These are phyloP conservation scores for Massariosphaeria phaeospora DNA, from an alignment of 495 filamentous ascomycete species.

Conservation along the genomic window DNA sequence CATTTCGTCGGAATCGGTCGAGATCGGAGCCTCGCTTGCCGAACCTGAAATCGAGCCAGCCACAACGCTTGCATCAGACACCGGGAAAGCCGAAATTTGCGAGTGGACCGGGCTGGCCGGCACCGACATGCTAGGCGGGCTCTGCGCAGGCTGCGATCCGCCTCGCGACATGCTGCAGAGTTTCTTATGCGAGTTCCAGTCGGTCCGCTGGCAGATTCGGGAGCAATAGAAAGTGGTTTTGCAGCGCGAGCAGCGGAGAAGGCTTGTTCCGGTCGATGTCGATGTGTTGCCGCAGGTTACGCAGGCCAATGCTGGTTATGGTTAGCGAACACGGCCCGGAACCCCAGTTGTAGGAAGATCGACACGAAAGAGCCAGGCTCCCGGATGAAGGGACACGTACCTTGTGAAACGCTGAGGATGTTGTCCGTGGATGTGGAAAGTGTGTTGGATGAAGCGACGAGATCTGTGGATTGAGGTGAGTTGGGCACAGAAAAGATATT, in stretches of 20 bases:
- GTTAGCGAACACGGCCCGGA: neutral
- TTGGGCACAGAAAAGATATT: neutral
- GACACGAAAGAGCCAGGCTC: neutral
- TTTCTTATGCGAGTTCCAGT: constrained; percentile 8
- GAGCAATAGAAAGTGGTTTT: constrained; percentile 10
- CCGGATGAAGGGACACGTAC: neutral
- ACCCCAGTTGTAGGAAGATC: neutral
- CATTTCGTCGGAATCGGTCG: neutral
- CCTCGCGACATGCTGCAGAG: too few species aligned
- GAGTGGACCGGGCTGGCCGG: neutral
- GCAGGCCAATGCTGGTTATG: neutral
- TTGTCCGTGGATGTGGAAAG: neutral
- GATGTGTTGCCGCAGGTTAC: neutral
- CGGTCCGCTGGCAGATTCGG: neutral
- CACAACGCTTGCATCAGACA: neutral
- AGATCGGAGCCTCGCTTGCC: neutral
- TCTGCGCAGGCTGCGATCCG: too few species aligned
- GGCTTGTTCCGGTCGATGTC: neutral
- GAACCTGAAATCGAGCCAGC: neutral
- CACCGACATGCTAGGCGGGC: neutral
- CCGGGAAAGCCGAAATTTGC: neutral
- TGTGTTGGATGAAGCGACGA: neutral
- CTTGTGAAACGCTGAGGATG: neutral
- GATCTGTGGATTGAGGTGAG: neutral
- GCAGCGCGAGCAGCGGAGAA: constrained; percentile 16